These are phyloP conservation scores for Physcia stellaris DNA, from an alignment of 495 filamentous ascomycete species.

Conservation along the genomic window DNA sequence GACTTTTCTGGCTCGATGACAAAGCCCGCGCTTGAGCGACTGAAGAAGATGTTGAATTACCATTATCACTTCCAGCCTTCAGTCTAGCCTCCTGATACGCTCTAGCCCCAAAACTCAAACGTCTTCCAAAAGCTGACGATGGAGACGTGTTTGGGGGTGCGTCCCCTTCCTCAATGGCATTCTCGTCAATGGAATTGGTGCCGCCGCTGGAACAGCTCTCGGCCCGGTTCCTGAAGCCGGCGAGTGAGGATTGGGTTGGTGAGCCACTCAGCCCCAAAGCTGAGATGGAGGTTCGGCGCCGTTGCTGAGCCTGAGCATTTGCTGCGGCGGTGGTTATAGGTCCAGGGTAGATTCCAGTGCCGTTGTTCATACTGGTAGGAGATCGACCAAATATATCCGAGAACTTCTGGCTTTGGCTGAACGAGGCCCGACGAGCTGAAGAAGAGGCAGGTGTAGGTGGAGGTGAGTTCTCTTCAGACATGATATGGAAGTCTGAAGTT, in stretches of 20 bases:
- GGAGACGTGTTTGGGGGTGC: conserved; percentile 34
- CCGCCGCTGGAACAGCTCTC: conserved; percentile 59
- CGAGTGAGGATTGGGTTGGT: conserved; percentile 46
- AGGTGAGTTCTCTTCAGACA: conserved; percentile 36
- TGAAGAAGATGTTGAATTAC: conserved; percentile 26
- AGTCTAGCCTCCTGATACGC: conserved; percentile 59
- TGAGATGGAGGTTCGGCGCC: conserved; percentile 76
- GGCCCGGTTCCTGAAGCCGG: conserved; percentile 41
- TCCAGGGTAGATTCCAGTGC: conserved; percentile 36
- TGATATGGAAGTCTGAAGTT: conserved; percentile 14
- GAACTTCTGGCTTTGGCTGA: conserved; percentile 32
- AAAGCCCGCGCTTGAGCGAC: conserved; percentile 34
- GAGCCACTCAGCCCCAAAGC: conserved; percentile 76
- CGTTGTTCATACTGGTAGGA: conserved; percentile 19
- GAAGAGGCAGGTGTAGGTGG: conserved; percentile 32
- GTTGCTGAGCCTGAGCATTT: conserved; percentile 50
- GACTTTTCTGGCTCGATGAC: conserved; percentile 16
- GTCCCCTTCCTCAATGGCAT: conserved; percentile 67
- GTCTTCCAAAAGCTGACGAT: conserved; percentile 64
- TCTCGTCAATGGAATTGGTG: conserved; percentile 74
- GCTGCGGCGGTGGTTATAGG: conserved; percentile 52
- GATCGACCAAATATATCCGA: conserved; percentile 32
- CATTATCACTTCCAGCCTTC: conserved; percentile 29
- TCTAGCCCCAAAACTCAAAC: conserved; percentile 83
- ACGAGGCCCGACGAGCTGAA: conserved; percentile 32